Percentiles rank a stretch among this genome's conserved stretches.
These are phyloP conservation scores for Styphnolobium japonicum DNA, from an alignment of 306 rosid species.

Conservation along the genomic window DNA sequence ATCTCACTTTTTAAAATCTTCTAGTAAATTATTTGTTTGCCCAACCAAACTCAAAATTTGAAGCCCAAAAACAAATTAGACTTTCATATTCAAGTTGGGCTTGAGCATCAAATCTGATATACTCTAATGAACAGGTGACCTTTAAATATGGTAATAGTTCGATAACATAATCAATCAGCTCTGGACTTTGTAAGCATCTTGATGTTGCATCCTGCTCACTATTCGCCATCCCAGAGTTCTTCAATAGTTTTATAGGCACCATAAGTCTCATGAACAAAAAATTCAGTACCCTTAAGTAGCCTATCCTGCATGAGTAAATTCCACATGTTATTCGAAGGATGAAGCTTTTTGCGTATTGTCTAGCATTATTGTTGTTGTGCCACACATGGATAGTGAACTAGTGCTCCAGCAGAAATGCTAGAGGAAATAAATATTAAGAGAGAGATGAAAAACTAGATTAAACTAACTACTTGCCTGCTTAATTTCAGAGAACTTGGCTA, in stretches of 20 bases:
- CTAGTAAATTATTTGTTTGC: no score
- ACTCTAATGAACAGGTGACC: background rate
- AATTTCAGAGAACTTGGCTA: constrained; percentile 43
- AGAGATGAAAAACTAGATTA: background rate
- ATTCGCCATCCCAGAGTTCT: constrained; percentile 67
- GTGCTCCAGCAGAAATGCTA: background rate
- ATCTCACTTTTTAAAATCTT: no score
- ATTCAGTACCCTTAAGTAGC: constrained; percentile 34
- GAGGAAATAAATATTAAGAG: background rate
- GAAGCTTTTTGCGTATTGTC: background rate
- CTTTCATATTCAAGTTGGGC: no score
- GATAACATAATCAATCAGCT: background rate
- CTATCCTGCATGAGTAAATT: constrained; percentile 48
- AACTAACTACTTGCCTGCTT: constrained; percentile 51
- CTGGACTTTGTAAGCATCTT: background rate
- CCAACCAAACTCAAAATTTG: no score
- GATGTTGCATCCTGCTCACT: constrained; percentile 32
- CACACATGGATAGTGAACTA: background rate
- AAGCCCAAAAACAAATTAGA: no score
- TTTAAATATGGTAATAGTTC: background rate
- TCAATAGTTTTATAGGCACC: constrained; percentile 48
- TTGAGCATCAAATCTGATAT: background rate
- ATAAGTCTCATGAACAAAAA: constrained; percentile 32
- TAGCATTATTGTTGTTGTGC: background rate
- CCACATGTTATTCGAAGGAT: background rate